Conservation (phyloP, 2,329 filamentous ascomycete genomes). For the Purpureocillium lavendulum region DNA sequence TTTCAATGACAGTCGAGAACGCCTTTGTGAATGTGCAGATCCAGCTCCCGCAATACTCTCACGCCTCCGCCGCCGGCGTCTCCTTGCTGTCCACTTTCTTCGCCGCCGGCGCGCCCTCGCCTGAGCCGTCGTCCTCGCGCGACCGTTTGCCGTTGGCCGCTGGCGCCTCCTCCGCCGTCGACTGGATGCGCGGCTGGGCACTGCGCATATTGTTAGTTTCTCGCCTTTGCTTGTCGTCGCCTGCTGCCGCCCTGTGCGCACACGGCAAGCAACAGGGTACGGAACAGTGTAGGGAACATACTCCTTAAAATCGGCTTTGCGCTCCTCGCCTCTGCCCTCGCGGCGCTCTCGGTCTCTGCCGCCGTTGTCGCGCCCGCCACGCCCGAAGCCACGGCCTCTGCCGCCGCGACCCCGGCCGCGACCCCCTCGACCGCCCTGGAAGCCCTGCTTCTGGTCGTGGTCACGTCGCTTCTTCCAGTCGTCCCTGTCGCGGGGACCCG, state of each 20-base stretch:
- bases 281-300: slow-evolving; percentile 15
- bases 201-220: slow-evolving; percentile 12
- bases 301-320: slow-evolving; percentile 21
- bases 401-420: slow-evolving; percentile 33
- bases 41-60: not conserved
- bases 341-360: slow-evolving; percentile 22
- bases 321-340: slow-evolving; percentile 17
- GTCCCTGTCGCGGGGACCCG: slow-evolving; percentile 36
- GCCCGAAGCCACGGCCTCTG: slow-evolving; percentile 29
- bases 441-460: slow-evolving; percentile 52
- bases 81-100: slow-evolving; percentile 56
- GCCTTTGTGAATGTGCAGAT: too few species aligned
- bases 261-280: too few species aligned
- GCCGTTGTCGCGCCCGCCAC: slow-evolving; percentile 28
- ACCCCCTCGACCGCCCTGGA: slow-evolving; percentile 36
- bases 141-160: slow-evolving; percentile 41
- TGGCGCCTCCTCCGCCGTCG: slow-evolving; percentile 28
- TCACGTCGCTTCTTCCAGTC: slow-evolving; percentile 60
- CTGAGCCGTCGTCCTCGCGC: slow-evolving; percentile 41
- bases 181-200: slow-evolving; percentile 32
- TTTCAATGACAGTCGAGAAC: too few species aligned
- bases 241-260: too few species aligned
- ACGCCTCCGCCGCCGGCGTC: slow-evolving; percentile 12
- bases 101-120: slow-evolving; percentile 36
- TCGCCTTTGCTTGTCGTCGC: too few species aligned